phyloP scores from a whole-genome alignment of 78 protist genomes.

The Monosiga brevicollis region DNA sequence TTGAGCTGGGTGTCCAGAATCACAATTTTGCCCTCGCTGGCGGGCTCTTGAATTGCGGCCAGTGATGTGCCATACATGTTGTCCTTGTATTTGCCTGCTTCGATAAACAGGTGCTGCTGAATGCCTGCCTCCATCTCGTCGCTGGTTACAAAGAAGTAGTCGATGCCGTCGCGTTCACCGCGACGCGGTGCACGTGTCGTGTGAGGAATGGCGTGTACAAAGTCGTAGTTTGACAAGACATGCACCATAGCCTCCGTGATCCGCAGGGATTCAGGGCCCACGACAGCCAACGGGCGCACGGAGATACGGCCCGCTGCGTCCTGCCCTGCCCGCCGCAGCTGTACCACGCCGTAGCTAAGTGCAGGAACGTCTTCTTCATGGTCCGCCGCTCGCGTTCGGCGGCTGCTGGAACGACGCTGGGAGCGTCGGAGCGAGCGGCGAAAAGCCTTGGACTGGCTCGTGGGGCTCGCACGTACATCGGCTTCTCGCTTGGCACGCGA shows the following conservation, averaged over 20 bases:
- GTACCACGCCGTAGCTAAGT: not conserved
- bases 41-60: not conserved
- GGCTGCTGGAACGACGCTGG: too few species aligned
- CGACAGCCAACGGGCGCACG: not conserved
- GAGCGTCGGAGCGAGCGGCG: too few species aligned
- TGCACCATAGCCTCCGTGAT: not conserved
- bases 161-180: conserved; percentile 51
- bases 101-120: not conserved
- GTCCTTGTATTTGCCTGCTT: not conserved
- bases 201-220: conserved; percentile 30
- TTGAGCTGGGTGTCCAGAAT: not conserved
- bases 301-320: not conserved
- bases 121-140: not conserved
- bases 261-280: not conserved
- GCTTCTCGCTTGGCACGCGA: not conserved
- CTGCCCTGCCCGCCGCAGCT: not conserved
- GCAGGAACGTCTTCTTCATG: too few species aligned
- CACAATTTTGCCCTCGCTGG: not conserved
- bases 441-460: too few species aligned
- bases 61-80: not conserved
- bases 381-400: too few species aligned
- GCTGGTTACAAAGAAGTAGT: conserved; percentile 31
- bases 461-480: too few species aligned
- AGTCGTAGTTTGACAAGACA: not conserved
- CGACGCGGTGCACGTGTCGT: conserved; percentile 52